Conservation (phyloP, 768 basidiomycete species). For the Phlegmacium glaucopus region DNA sequence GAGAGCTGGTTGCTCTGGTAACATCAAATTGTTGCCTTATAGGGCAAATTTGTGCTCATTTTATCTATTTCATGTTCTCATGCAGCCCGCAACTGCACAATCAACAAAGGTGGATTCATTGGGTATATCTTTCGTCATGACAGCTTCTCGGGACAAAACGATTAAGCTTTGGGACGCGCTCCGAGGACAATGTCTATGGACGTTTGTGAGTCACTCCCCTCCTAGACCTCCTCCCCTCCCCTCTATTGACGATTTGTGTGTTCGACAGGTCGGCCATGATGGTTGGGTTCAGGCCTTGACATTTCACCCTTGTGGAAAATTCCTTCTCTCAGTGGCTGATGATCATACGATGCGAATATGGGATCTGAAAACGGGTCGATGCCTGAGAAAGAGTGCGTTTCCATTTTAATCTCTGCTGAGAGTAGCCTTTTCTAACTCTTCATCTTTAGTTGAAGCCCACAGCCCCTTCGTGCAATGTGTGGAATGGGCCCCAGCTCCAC, state of each 20-base stretch:
- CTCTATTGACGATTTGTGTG: conserved; percentile 7
- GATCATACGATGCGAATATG: conserved; percentile 90
- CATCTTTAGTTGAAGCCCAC: conserved; percentile 66
- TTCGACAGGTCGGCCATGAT: conserved; percentile 66
- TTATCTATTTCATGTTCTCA: background rate
- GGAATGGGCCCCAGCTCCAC: conserved; percentile 63
- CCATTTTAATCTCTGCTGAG: background rate
- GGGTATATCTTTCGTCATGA: conserved; percentile 58
- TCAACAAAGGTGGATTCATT: conserved; percentile 25
- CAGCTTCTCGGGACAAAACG: conserved; percentile 87
- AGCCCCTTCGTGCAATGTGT: conserved; percentile 79
- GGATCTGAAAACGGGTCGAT: conserved; percentile 84
- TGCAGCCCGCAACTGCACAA: conserved; percentile 21
- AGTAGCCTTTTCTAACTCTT: background rate
- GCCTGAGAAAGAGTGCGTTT: conserved; percentile 55
- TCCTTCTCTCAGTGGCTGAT: conserved; percentile 86
- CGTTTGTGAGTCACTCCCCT: conserved; percentile 50
- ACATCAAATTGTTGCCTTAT: conserved; percentile 1
- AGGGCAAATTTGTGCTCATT: too few species aligned
- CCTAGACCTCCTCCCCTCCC: background rate
- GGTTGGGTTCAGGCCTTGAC: conserved; percentile 88
- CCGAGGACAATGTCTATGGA: conserved; percentile 77
- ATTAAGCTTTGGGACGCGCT: conserved; percentile 90
- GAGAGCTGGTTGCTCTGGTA: conserved; percentile 75
- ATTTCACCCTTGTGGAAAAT: conserved; percentile 90